Evolutionary conservation across 2,329 filamentous ascomycete genomes (phyloP), one percentile per base, ranked within the genome.

Genomic region (Monascus ruber): DNA sequence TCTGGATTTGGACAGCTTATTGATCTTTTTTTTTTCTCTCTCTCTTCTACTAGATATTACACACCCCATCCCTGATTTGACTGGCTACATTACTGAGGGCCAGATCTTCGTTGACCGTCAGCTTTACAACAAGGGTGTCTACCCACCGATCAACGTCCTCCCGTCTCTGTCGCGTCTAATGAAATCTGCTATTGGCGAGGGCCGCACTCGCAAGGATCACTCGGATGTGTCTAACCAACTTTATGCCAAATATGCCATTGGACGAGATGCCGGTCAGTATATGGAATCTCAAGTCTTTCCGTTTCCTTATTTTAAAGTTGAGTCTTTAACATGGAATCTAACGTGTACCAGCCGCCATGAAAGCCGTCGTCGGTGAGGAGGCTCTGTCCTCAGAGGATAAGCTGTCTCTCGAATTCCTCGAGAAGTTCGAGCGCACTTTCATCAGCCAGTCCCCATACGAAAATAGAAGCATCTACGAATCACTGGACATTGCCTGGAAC

Each of bases 241-340:
- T 49, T 98, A 98, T 65, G 91, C 91, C 69, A 98, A 98, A 71
- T 98, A 98, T 64, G 91, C 91, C 65, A 96, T 98, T 61, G 91
- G 91, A 61, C 88, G 89, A 75, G 91, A 98, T 58, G 91, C 91
- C 17, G 68, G 64, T 68, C 49, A 54, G 64, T 56, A 10, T 27
- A 17, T 17, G 17, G 17, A 17, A 17, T 17, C 3, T 17, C 17
- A 17, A 17, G 10, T 26, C 26, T 5, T 4, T 2, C 17, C 24
- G 26, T 11, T n/a, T 10, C 9, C 2, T 17, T 24, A 0, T 28
- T 17, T 1, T n/a, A 25, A n/a, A 27, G 40, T 25, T 31, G 25
- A 8, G 8, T 10, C n/a, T 24, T 38, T 46, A 39, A 44, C 34
- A 28, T 36, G 8, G 25, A 34, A 11, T 24, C 6, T 34, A 10